Percentiles rank a stretch among this genome's conserved stretches.
Conservation (phyloP, 2,329 filamentous ascomycete genomes). For the Ophiognomonia clavigignenti-juglandacearum region DNA sequence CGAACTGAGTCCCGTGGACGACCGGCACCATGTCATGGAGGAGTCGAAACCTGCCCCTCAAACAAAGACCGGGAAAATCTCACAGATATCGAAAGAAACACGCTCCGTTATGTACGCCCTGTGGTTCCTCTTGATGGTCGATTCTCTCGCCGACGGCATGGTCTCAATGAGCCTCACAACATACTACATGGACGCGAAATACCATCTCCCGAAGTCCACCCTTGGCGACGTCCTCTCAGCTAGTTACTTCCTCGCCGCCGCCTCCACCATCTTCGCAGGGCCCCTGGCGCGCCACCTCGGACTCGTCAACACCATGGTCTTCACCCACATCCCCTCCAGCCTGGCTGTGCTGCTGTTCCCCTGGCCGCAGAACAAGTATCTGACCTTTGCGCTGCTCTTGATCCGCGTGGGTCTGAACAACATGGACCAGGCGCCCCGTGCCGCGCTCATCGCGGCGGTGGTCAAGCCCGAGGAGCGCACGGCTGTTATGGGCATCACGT, state of each 20-base stretch:
- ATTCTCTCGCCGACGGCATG: conserved; percentile 64
- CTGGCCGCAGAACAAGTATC: conserved; percentile 41
- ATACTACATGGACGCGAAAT: conserved; percentile 54
- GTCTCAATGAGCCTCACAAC: conserved; percentile 52
- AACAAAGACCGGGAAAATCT: conserved; percentile 33
- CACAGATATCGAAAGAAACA: conserved; percentile 54
- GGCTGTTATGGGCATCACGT: conserved; percentile 66
- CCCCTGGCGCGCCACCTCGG: conserved; percentile 54
- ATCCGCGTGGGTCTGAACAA: conserved; percentile 59
- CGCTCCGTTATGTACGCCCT: conserved; percentile 57
- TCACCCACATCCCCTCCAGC: conserved; percentile 58
- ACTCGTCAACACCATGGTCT: conserved; percentile 61
- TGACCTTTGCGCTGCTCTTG: conserved; percentile 52
- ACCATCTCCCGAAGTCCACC: conserved; percentile 48
- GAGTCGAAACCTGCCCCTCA: conserved; percentile 8
- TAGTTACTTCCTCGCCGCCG: conserved; percentile 47
- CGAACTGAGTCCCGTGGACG: conserved; percentile 12
- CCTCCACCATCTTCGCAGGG: conserved; percentile 52
- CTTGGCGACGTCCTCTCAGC: conserved; percentile 55
- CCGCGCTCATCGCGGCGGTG: conserved; percentile 63
- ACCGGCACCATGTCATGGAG: conserved; percentile 12
- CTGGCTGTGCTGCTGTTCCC: conserved; percentile 58
- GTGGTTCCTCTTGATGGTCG: conserved; percentile 60
- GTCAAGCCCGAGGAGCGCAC: conserved; percentile 62
- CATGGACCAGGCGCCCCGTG: conserved; percentile 64